Evolutionary conservation across 768 basidiomycete species (phyloP).

Genomic region (Panaeolus cyanescens): DNA sequence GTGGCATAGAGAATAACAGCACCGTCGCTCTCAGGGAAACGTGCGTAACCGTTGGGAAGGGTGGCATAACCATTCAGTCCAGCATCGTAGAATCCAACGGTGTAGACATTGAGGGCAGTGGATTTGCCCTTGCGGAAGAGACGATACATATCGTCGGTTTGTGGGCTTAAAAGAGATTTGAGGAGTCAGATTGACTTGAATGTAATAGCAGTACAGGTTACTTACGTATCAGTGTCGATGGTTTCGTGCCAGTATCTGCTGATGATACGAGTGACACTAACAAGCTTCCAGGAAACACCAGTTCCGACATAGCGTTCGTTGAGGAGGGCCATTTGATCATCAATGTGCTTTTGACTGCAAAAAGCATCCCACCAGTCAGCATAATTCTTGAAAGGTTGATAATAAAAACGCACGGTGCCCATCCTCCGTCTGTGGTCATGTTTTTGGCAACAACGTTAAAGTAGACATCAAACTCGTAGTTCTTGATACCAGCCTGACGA

Average conservation of each 20-base stretch:
- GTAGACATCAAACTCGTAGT: slow-evolving; percentile 29
- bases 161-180: slow-evolving; percentile 18
- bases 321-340: slow-evolving; percentile 39
- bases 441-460: slow-evolving; percentile 34
- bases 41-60: slow-evolving; percentile 42
- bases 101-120: slow-evolving; percentile 38
- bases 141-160: slow-evolving; percentile 35
- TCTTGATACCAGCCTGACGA: slow-evolving; percentile 11
- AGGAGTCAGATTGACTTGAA: not conserved
- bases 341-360: slow-evolving; percentile 35
- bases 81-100: slow-evolving; percentile 30
- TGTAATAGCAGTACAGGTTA: slow-evolving; percentile 1
- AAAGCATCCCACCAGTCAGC: slow-evolving; percentile 1
- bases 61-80: slow-evolving; percentile 48
- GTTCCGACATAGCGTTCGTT: slow-evolving; percentile 39
- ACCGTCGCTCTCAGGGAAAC: slow-evolving; percentile 44
- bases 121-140: slow-evolving; percentile 40
- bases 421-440: slow-evolving; percentile 33
- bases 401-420: slow-evolving; percentile 34
- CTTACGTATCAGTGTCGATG: slow-evolving; percentile 28
- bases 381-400: not conserved
- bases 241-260: slow-evolving; percentile 45
- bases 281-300: slow-evolving; percentile 37
- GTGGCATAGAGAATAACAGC: slow-evolving; percentile 39
- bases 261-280: slow-evolving; percentile 36